Evolutionary conservation across 176 grass and related monocot genomes (phyloP).

Genomic region (Urochloa ruziziensis): DNA sequence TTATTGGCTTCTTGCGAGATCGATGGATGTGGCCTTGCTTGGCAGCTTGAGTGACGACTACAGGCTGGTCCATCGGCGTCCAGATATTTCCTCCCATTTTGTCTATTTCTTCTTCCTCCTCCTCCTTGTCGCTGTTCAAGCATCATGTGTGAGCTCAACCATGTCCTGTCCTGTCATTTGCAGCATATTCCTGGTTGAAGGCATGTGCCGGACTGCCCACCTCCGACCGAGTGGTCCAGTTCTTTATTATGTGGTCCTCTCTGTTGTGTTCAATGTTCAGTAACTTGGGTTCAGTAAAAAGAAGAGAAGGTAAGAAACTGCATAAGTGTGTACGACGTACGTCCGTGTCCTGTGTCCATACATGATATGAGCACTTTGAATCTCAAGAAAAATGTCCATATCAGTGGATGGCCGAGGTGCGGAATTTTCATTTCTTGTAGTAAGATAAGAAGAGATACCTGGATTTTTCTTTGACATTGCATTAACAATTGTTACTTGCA

Average conservation of each 20-base stretch:
- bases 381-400: not conserved
- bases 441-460: not conserved
- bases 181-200: not conserved
- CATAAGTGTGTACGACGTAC: not conserved
- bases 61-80: not conserved
- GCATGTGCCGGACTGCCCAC: too few species aligned
- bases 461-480: not conserved
- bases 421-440: not conserved
- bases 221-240: too few species aligned
- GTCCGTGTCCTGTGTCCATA: not conserved
- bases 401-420: not conserved
- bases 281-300: not conserved
- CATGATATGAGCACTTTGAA: not conserved
- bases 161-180: not conserved
- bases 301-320: not conserved
- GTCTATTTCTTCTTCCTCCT: not conserved
- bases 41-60: not conserved
- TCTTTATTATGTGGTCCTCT: too few species aligned
- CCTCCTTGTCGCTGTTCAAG: not conserved
- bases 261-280: not conserved
- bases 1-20: not conserved
- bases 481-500: not conserved
- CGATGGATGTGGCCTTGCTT: not conserved
- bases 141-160: constrained; percentile 16
- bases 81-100: not conserved